Percentiles rank a stretch among this genome's conserved stretches.
Conservation (phyloP, 371 early-diverging fungal genomes). For the Mortierella sp. region DNA sequence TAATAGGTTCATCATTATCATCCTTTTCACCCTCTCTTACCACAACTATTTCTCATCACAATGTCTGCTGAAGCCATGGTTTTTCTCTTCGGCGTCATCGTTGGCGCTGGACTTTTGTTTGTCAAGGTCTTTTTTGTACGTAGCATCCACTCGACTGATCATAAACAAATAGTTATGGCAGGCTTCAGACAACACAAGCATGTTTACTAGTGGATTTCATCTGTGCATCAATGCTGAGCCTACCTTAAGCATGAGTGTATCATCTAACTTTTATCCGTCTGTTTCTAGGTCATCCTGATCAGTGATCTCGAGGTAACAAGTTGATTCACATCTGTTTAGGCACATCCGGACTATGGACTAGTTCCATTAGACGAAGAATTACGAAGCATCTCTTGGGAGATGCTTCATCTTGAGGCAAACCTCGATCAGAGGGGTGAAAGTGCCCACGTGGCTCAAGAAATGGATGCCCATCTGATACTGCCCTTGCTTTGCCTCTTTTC, state of each 20-base stretch:
- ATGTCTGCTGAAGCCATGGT: slow-evolving; percentile 84
- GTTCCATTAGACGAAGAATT: no score
- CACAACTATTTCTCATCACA: slow-evolving; percentile 14
- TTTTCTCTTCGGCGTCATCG: slow-evolving; percentile 90
- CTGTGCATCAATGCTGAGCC: no score
- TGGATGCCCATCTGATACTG: no score
- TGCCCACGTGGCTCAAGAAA: no score
- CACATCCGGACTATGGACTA: not conserved
- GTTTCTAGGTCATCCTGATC: slow-evolving; percentile 40
- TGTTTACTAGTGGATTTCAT: no score
- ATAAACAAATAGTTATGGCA: no score
- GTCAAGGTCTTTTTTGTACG: slow-evolving; percentile 94
- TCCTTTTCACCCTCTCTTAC: not conserved
- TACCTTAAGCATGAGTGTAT: not conserved
- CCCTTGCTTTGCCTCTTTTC: slow-evolving; percentile 90
- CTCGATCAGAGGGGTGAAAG: no score
- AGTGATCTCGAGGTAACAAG: slow-evolving; percentile 50
- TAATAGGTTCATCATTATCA: slow-evolving; percentile 5
- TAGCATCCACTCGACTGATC: not conserved
- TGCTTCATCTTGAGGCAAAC: no score
- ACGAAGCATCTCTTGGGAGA: no score
- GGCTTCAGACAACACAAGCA: no score
- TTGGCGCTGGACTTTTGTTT: slow-evolving; percentile 92
- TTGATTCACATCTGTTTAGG: not conserved
- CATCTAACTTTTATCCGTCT: slow-evolving; percentile 2